Evolutionary conservation across 2,329 filamentous ascomycete genomes (phyloP), one percentile per base, ranked within the genome.

Genomic region (Proliferodiscus dingleyae): DNA sequence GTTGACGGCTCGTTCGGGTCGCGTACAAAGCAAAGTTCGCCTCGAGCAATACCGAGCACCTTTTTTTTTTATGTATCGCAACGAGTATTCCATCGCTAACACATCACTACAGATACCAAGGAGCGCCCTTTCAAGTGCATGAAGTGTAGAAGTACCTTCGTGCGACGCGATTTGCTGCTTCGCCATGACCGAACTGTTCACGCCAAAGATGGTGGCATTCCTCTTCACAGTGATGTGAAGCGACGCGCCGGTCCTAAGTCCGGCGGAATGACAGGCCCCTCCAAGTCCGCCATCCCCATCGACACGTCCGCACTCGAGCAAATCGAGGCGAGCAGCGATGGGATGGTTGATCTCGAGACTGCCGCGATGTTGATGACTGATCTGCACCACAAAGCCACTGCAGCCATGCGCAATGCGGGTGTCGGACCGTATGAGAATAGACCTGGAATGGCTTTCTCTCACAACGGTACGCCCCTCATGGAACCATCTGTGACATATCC

Each of bases 291-390:
- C 30, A 82, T 93, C 63, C 79, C 84, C 52, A 80, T 95, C 58
- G 93, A 97, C 64, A 83, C 89, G 39, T 83, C 88, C 37, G 85
- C 88, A 45, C 73, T 96, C 60, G 90, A 96, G 70, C 89, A 95
- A 68, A 89, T 97, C 63, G 89, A 95, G 69, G 87, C 85, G 61
- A 87, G 83, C 70, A 87, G 83, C 66, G 91, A 96, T 67, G 85
- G 84, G 66, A 85, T 91, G 70, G 90, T 96, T 64, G 93, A 96
- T 66, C 86, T 96, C 63, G 91, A 98, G 75, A 89, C 91, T 60
- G 93, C 93, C 58, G 93, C 93, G 58, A 96, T 97, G 89, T 81
- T 98, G 67, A 94, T 98, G 73, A 93, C 91, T 65, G 90, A 97
- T 71, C 85, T 97, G 65, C 91, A 95, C 71, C 89, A 96, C 74